Percentiles rank a stretch among this genome's conserved stretches.
phyloP scores from a whole-genome alignment of 2,329 filamentous ascomycete species.

The Verticillium albo-atrum region DNA sequence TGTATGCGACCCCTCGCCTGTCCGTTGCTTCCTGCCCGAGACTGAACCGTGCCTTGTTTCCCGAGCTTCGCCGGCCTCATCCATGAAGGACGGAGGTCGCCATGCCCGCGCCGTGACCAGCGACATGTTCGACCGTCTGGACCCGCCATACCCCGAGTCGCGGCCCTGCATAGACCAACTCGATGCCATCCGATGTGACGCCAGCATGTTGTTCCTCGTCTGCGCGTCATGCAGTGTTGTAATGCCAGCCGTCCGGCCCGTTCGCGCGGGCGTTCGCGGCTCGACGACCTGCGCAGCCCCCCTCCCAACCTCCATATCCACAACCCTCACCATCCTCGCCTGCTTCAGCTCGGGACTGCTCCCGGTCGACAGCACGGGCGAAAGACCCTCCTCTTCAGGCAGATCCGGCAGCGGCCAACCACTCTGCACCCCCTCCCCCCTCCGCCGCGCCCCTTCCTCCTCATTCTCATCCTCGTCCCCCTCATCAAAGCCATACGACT shows the following conservation, averaged over 20 bases:
- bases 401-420: conserved; percentile 1
- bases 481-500: background rate
- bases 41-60: background rate
- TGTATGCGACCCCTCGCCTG: too few species aligned
- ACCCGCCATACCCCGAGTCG: background rate
- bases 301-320: conserved; percentile 4
- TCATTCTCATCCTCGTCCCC: background rate
- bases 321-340: conserved; percentile 6
- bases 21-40: too few species aligned
- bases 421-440: conserved; percentile 4
- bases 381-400: background rate
- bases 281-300: background rate
- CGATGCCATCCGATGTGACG: conserved; percentile 1
- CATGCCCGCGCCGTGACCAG: background rate
- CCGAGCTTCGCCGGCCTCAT: background rate
- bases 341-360: conserved; percentile 3
- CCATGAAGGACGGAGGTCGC: background rate
- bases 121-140: background rate
- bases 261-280: too few species aligned
- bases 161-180: background rate
- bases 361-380: background rate
- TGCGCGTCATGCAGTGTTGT: background rate
- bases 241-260: background rate
- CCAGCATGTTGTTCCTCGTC: background rate
- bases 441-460: background rate